These are phyloP conservation scores for Achaetomium macrosporum DNA, from an alignment of 2,329 filamentous ascomycete genomes.

Conservation along the genomic window DNA sequence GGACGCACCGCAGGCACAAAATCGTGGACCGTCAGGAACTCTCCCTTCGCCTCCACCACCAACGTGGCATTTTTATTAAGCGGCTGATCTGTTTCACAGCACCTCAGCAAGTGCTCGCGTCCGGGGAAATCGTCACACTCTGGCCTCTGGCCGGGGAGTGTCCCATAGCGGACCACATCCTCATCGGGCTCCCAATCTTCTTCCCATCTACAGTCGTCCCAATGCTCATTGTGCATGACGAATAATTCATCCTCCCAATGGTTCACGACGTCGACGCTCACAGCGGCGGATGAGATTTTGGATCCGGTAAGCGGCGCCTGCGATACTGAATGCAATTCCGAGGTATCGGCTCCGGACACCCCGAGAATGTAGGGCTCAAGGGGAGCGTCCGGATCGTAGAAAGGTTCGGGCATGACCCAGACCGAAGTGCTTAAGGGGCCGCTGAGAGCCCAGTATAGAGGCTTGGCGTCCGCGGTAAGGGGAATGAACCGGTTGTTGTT, in stretches of 20 bases:
- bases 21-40: neutral
- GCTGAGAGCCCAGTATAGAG: neutral
- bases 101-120: neutral
- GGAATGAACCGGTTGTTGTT: neutral
- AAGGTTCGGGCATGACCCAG: neutral
- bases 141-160: neutral
- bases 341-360: neutral
- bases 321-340: neutral
- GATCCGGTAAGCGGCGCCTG: neutral
- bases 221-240: neutral
- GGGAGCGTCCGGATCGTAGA: neutral
- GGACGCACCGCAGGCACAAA: neutral
- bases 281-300: neutral
- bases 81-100: neutral
- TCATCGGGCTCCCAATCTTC: neutral
- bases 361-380: neutral
- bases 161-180: neutral
- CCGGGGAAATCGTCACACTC: neutral
- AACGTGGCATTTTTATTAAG: neutral
- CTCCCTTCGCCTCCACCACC: neutral
- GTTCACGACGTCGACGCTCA: neutral
- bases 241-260: neutral
- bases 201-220: neutral
- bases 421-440: neutral
- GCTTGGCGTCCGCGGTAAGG: neutral